These are phyloP conservation scores for Linderniella brevidens DNA, from an alignment of 257 asterid species.

Conservation along the genomic window DNA sequence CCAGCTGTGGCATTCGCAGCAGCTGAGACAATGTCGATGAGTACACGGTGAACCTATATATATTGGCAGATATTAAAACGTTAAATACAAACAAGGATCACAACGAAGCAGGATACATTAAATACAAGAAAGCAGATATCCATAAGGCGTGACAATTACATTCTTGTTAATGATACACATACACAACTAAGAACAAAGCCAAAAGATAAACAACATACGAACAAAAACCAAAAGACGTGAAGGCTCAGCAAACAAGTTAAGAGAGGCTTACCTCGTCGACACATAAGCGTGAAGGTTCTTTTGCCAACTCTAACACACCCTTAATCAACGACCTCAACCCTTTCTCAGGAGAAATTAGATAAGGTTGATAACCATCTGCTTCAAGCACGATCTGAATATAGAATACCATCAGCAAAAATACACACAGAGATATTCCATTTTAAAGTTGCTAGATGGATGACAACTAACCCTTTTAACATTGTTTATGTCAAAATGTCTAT, in stretches of 20 bases:
- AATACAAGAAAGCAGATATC: no score
- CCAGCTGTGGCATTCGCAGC: constrained; percentile 97
- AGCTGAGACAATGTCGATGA: constrained; percentile 73
- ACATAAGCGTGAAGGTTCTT: constrained; percentile 95
- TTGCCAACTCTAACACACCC: constrained; percentile 76
- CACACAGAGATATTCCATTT: background rate
- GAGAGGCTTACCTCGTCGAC: constrained; percentile 73
- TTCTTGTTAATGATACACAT: background rate
- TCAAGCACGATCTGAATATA: constrained; percentile 76
- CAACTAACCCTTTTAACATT: constrained; percentile 74
- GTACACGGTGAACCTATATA: constrained; percentile 79
- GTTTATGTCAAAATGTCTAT: constrained; percentile 83
- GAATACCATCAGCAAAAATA: constrained; percentile 14
- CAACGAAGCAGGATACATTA: no score
- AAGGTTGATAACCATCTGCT: constrained; percentile 99
- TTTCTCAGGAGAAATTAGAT: constrained; percentile 96
- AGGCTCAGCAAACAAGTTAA: constrained; percentile 1
- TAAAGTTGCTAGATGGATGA: background rate
- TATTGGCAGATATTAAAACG: no score
- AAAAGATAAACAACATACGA: constrained; percentile 5
- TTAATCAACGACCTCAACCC: constrained; percentile 86
- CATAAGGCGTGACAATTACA: no score
- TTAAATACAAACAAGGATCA: no score
- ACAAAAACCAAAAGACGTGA: constrained; percentile 6
- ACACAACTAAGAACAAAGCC: constrained; percentile 2